These are phyloP conservation scores for Paramecium biaurelia DNA, from an alignment of 73 alveolate genomes.

Conservation along the genomic window DNA sequence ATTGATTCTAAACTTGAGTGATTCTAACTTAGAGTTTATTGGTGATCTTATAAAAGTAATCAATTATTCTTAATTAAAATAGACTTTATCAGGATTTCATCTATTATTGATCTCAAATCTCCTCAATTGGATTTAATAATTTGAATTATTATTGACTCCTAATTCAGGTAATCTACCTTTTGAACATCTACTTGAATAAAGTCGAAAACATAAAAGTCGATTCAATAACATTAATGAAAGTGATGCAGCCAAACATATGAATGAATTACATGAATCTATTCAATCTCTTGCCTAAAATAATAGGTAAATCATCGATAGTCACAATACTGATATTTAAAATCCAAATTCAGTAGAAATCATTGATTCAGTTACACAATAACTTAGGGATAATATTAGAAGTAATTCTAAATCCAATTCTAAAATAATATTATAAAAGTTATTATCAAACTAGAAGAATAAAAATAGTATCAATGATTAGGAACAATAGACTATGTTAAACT, in stretches of 20 bases:
- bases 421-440: neutral
- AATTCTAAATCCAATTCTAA: neutral
- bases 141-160: neutral
- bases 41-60: slow-evolving; percentile 3
- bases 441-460: neutral
- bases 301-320: neutral
- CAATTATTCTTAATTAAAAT: neutral
- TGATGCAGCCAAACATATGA: neutral
- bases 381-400: neutral
- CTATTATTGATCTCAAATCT: neutral
- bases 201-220: neutral
- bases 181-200: neutral
- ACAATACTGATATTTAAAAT: neutral
- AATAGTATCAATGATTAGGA: neutral
- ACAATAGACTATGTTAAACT: neutral
- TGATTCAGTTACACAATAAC: neutral
- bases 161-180: neutral
- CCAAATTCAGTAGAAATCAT: neutral
- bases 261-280: neutral
- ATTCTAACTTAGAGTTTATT: neutral
- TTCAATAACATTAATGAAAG: neutral
- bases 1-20: neutral
- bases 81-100: slow-evolving; percentile 1
- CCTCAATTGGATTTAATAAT: neutral
- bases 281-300: neutral